A percentile compares a stretch with the other conserved stretches of the same genome.
phyloP scores from a whole-genome alignment of 2,329 filamentous ascomycete species.

The Coniella vitis region DNA sequence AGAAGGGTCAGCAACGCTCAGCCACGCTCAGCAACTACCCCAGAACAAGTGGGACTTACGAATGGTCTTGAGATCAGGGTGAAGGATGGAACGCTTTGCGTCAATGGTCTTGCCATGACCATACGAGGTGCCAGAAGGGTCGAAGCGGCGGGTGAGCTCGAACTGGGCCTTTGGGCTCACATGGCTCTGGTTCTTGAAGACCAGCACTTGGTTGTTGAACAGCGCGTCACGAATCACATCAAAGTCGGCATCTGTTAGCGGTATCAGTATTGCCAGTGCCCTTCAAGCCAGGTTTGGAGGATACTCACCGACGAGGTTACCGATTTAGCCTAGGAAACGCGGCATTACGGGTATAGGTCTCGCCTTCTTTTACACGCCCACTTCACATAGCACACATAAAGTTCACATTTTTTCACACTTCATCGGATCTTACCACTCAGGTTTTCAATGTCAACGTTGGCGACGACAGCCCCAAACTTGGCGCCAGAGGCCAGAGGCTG shows the following conservation, averaged over 20 bases:
- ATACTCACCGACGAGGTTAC: conserved; percentile 51
- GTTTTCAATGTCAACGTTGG: conserved; percentile 53
- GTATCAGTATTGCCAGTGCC: background rate
- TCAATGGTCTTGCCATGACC: conserved; percentile 73
- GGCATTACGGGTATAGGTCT: conserved; percentile 38
- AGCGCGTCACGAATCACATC: conserved; percentile 56
- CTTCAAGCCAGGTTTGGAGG: background rate
- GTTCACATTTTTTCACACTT: conserved; percentile 16
- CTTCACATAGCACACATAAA: conserved; percentile 7
- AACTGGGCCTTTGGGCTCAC: conserved; percentile 66
- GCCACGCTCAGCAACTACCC: background rate
- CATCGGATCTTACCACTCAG: conserved; percentile 46
- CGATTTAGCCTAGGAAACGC: conserved; percentile 33
- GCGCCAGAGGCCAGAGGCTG: conserved; percentile 34
- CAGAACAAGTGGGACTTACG: conserved; percentile 23
- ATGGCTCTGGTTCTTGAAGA: conserved; percentile 61
- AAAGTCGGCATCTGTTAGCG: conserved; percentile 53
- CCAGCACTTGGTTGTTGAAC: conserved; percentile 61
- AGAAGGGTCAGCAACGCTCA: background rate
- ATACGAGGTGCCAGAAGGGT: conserved; percentile 58
- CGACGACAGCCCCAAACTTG: conserved; percentile 55
- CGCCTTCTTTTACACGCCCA: conserved; percentile 15
- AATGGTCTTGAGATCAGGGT: conserved; percentile 74
- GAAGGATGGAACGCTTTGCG: conserved; percentile 56
- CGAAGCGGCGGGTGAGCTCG: conserved; percentile 66